Percentiles rank a stretch among this genome's conserved stretches.
phyloP scores from a whole-genome alignment of 2,329 filamentous ascomycete species.

The Paecilomyces formosus region DNA sequence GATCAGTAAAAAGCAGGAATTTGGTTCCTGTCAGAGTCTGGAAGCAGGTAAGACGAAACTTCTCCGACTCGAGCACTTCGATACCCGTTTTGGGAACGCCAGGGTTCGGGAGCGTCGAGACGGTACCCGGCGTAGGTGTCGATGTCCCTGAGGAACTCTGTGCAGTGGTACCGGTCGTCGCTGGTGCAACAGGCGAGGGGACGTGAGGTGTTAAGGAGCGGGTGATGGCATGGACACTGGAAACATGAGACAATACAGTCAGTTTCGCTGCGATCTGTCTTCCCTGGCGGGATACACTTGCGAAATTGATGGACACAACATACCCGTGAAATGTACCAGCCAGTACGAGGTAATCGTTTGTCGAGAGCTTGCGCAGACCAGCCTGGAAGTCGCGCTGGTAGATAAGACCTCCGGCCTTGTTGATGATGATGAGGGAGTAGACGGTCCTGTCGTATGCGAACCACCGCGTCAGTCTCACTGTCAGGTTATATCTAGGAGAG shows the following conservation, averaged over 20 bases:
- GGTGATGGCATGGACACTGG: constrained; percentile 58
- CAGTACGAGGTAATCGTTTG: constrained; percentile 94
- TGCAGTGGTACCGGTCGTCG: constrained; percentile 15
- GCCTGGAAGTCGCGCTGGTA: constrained; percentile 93
- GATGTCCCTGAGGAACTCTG: constrained; percentile 25
- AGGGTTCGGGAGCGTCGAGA: constrained; percentile 24
- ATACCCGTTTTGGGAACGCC: constrained; percentile 53
- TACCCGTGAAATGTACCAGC: constrained; percentile 96
- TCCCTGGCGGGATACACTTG: background rate
- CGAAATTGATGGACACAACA: constrained; percentile 6
- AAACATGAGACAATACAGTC: background rate
- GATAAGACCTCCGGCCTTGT: constrained; percentile 93
- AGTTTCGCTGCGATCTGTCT: background rate
- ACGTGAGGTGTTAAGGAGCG: constrained; percentile 44
- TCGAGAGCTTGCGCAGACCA: constrained; percentile 76
- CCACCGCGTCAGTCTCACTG: background rate
- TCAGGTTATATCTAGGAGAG: background rate
- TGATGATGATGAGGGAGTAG: constrained; percentile 93
- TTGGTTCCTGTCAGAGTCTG: constrained; percentile 91
- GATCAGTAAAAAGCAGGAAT: constrained; percentile 91
- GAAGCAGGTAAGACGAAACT: constrained; percentile 94
- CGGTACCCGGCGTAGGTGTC: constrained; percentile 14
- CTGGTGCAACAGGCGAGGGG: constrained; percentile 27
- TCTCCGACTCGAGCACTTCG: constrained; percentile 87
- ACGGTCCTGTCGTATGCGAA: constrained; percentile 61